Base-by-base conservation (phyloP, 2,329 filamentous ascomycete genomes). In the Nemania abortiva region DNA sequence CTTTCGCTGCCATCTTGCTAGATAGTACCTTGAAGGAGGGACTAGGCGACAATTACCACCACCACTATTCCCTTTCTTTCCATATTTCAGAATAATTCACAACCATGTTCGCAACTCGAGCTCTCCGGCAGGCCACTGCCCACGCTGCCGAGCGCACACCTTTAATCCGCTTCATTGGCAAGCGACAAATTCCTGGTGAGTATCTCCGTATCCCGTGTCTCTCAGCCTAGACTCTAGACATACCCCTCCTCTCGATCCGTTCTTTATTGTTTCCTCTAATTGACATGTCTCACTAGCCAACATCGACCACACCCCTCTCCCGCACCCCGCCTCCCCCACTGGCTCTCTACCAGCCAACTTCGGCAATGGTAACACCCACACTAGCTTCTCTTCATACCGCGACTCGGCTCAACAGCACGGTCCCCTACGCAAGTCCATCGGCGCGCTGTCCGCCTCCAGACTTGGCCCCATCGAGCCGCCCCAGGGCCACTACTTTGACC, bases 401-500 rank as follows among this genome's bases (percentile, higher is more conserved):
- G 88, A 92, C 81, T 89, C 91, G 79, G 91, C 90, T 68, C 91
- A 92, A 81, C 91, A 93, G 82, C 91, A 94, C 79, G 92, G 92
- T 39, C 92, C 92, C 18, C 87, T 95, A 68, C 86, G 87, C 81
- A 88, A 88, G 82, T 84, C 84, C 55, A 84, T 88, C 70, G 81
- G 81, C 72, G 74, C 74, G 67, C 80, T 84, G 65, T 81, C 92
- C 10, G 95, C 93, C 65, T 83, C 89, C 69, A 84, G 90, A 45
- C 86, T 98, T 11, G 95, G 95, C 55, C 83, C 92, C 13, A 85
- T 98, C 70, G 80, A 87, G 74, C 87, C 95, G 45, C 87, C 87
- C 68, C 82, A 89, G 77, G 95, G 95, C 74, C 84, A 93, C 80
- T 94, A 87, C 82, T 98, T 97, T 79, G 96, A 98, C 82, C 90